Conservation (phyloP, 495 filamentous ascomycete genomes). For the Monascus purpureus region DNA sequence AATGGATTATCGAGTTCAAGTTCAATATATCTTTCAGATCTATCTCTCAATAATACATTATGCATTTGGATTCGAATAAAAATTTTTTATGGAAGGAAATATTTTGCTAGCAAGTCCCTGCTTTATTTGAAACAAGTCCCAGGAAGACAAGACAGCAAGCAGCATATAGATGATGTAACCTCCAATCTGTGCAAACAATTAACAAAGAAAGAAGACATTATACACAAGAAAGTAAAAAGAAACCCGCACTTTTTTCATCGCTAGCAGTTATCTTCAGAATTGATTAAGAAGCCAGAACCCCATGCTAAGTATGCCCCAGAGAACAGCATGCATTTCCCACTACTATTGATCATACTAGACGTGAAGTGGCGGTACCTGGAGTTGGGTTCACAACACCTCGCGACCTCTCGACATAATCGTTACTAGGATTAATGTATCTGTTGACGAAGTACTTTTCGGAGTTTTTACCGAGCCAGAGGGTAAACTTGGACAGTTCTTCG, state of each 20-base stretch:
- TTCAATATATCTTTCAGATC: too few relatives aligned
- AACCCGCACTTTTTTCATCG: too few relatives aligned
- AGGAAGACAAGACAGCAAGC: background rate
- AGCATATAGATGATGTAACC: background rate
- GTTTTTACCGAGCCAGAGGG: slow-evolving; percentile 65
- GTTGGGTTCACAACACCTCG: slow-evolving; percentile 19
- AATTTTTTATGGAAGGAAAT: too few relatives aligned
- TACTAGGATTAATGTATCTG: slow-evolving; percentile 54
- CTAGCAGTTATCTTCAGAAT: too few relatives aligned
- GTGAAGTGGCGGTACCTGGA: slow-evolving; percentile 16
- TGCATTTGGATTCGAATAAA: too few relatives aligned
- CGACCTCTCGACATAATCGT: slow-evolving; percentile 46
- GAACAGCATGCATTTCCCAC: background rate
- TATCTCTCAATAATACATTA: too few relatives aligned
- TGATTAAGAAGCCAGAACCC: background rate
- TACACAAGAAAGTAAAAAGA: too few relatives aligned
- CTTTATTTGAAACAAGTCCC: background rate
- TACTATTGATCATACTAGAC: slow-evolving; percentile 10
- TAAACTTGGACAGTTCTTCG: slow-evolving; percentile 73
- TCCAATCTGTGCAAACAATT: too few relatives aligned
- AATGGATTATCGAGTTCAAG: too few relatives aligned
- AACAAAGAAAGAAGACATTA: too few relatives aligned
- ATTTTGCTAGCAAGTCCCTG: too few relatives aligned
- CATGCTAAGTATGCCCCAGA: background rate
- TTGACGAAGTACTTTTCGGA: slow-evolving; percentile 58